These are phyloP conservation scores for Cyberlindnera subsufficiens DNA, from an alignment of 805 yeast species.

Conservation along the genomic window DNA sequence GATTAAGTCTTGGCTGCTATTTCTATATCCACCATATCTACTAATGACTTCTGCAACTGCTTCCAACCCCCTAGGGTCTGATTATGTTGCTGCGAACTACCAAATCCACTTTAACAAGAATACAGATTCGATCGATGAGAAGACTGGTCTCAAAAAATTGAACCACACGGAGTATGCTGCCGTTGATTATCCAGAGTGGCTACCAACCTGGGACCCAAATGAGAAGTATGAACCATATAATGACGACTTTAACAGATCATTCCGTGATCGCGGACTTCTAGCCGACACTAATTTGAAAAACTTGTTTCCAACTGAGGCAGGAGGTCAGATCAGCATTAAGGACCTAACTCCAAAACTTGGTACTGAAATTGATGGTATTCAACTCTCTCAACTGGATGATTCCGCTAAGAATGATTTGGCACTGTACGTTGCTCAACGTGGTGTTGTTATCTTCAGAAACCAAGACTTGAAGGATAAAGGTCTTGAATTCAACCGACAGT, in stretches of 20 bases:
- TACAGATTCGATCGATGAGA: too few species aligned
- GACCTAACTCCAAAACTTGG: conserved; percentile 68
- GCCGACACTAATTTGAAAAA: conserved; percentile 52
- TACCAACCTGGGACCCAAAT: conserved; percentile 63
- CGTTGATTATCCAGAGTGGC: conserved; percentile 44
- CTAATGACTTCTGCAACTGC: too few species aligned
- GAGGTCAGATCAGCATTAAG: conserved; percentile 10
- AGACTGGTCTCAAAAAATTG: too few species aligned
- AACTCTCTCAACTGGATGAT: conserved; percentile 46
- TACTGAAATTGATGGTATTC: conserved; percentile 51
- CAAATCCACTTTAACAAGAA: too few species aligned
- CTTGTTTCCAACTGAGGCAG: conserved; percentile 37
- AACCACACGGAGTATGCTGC: conserved; percentile 31
- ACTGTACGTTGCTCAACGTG: conserved; percentile 58
- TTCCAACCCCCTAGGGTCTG: too few species aligned
- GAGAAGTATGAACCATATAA: conserved; percentile 44
- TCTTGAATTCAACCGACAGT: conserved; percentile 38
- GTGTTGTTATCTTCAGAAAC: conserved; percentile 59
- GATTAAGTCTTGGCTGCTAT: too few species aligned
- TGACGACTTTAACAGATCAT: conserved; percentile 42
- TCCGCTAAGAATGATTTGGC: conserved; percentile 67
- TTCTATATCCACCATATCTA: too few species aligned
- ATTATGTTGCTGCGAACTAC: too few species aligned
- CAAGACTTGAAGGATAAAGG: conserved; percentile 59
- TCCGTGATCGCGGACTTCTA: conserved; percentile 50